Conservation (phyloP, 192 early-diverging fungal species). For the Coemansia biformis region DNA sequence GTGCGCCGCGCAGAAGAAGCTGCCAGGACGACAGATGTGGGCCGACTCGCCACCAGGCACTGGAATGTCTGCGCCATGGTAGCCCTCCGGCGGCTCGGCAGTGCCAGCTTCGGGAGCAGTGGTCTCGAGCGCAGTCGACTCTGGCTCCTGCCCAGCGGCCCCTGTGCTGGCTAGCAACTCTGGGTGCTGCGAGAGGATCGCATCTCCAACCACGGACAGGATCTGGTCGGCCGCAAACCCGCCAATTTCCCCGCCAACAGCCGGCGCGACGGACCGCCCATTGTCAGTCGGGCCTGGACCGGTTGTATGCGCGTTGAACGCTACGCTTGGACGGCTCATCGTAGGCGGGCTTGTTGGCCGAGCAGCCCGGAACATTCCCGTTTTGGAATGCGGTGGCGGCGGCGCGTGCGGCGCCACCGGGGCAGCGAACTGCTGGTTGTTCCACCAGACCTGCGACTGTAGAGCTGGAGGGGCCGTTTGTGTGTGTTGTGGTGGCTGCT, state of each 20-base stretch:
- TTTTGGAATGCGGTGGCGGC: no score
- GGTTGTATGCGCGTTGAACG: no score
- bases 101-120: no score
- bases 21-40: constrained; percentile 8
- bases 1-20: constrained; percentile 27
- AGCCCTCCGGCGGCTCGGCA: background rate
- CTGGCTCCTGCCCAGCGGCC: background rate
- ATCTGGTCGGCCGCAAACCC: constrained; percentile 17
- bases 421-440: no score
- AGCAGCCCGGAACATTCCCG: no score
- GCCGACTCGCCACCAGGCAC: no score
- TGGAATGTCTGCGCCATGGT: no score
- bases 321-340: no score
- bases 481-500: constrained; percentile 4
- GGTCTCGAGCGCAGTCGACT: background rate
- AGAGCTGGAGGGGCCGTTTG: constrained; percentile 1
- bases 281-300: no score
- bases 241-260: constrained; percentile 9
- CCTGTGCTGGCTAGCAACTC: background rate
- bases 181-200: constrained; percentile 22
- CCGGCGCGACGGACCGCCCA: background rate
- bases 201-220: constrained; percentile 24
- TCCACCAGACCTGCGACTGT: constrained; percentile 2
- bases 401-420: no score
- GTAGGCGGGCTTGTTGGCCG: no score